Percentiles rank a stretch among this genome's conserved stretches.
Evolutionary conservation across 2,329 filamentous ascomycete species (phyloP).

Genomic region (Periconia sp.): DNA sequence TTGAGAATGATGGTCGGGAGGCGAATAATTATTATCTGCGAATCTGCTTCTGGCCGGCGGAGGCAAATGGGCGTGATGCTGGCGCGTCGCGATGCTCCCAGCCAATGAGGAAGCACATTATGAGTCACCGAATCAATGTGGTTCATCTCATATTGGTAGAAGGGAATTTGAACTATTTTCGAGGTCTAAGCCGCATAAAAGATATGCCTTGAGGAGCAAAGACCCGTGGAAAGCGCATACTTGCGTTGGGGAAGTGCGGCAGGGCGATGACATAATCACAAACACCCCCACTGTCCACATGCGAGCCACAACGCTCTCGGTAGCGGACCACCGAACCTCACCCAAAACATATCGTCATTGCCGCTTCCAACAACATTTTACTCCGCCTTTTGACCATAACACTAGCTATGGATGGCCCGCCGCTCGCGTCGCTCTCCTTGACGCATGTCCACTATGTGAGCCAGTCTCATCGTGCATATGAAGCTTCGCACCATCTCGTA

Average conservation of each 20-base stretch:
- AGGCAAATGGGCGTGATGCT: neutral
- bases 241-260: neutral
- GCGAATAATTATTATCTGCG: neutral
- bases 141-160: neutral
- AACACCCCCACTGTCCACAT: conserved; percentile 5
- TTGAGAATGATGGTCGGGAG: neutral
- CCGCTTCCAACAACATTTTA: neutral
- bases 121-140: neutral
- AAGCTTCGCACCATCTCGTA: neutral
- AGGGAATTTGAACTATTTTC: neutral
- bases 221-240: neutral
- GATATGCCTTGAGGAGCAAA: too few species aligned
- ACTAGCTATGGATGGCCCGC: conserved; percentile 52
- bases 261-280: conserved; percentile 3
- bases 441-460: conserved; percentile 95
- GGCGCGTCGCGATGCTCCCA: neutral
- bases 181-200: neutral
- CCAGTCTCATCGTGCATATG: neutral
- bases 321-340: neutral
- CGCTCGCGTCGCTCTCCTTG: conserved; percentile 85
- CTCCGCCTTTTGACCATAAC: neutral
- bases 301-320: too few species aligned
- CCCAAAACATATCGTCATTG: conserved; percentile 14
- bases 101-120: neutral
- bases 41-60: neutral